A percentile compares a stretch with the other conserved stretches of the same genome.
These are phyloP conservation scores for Pseudopithomyces maydicus DNA, from an alignment of 2,329 filamentous ascomycete species.

Conservation along the genomic window DNA sequence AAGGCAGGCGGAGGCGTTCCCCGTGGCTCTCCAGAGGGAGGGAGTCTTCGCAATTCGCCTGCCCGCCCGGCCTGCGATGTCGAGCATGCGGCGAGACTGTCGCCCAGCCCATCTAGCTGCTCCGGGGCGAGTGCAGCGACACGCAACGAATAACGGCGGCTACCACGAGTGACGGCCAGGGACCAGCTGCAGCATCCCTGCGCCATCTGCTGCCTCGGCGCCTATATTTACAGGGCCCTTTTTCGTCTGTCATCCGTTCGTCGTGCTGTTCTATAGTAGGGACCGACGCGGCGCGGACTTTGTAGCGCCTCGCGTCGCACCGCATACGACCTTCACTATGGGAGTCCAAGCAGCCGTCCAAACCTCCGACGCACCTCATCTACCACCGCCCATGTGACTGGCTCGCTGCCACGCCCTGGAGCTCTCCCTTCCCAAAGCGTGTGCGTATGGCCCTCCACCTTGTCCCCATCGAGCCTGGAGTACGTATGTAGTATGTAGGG, in stretches of 20 bases:
- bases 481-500: too few species aligned
- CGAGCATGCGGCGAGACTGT: constrained; percentile 9
- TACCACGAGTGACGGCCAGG: constrained; percentile 5
- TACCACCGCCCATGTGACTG: not conserved
- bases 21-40: constrained; percentile 17
- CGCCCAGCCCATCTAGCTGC: constrained; percentile 10
- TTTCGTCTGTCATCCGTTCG: not conserved
- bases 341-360: not conserved
- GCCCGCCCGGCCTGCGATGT: constrained; percentile 6
- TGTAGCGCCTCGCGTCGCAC: not conserved
- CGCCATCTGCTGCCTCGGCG: constrained; percentile 17
- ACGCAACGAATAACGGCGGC: constrained; percentile 17
- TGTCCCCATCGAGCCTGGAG: not conserved
- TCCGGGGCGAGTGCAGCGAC: constrained; percentile 7
- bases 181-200: constrained; percentile 19
- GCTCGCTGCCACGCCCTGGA: not conserved
- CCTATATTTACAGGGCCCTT: constrained; percentile 19
- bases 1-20: constrained; percentile 14
- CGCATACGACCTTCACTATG: not conserved
- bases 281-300: not conserved
- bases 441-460: not conserved
- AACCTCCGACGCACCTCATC: constrained; percentile 2
- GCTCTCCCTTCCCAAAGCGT: not conserved
- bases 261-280: too few species aligned
- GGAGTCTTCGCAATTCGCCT: constrained; percentile 17